Conservation (phyloP, 2,329 filamentous ascomycete genomes). For the Colletotrichum tofieldiae region DNA sequence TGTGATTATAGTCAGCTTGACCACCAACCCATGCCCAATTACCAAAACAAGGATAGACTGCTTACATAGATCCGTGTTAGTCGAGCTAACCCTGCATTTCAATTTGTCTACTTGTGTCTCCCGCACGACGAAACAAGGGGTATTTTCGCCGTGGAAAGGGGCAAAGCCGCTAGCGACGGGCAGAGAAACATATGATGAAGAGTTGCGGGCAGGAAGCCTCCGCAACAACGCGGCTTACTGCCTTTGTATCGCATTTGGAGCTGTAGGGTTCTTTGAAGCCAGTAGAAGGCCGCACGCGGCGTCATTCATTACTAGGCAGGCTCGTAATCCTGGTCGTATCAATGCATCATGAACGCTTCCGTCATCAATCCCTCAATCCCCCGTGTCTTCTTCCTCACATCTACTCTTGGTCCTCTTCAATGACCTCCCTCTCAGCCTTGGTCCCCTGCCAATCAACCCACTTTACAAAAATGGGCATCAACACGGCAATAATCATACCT, state of each 20-base stretch:
- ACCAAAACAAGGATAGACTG: too few species aligned
- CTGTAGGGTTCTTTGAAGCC: background rate
- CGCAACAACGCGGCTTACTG: background rate
- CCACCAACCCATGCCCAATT: too few species aligned
- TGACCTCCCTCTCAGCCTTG: conserved; percentile 41
- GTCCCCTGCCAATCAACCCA: conserved; percentile 42
- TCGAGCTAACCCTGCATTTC: too few species aligned
- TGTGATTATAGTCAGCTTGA: too few species aligned
- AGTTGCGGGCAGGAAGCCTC: background rate
- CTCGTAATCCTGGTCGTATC: background rate
- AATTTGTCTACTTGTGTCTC: too few species aligned
- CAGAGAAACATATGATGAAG: too few species aligned
- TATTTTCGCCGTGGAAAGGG: too few species aligned
- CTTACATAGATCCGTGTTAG: too few species aligned
- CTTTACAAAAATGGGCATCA: conserved; percentile 45
- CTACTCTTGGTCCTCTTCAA: conserved; percentile 20
- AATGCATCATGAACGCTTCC: background rate
- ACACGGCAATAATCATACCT: conserved; percentile 46
- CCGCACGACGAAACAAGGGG: too few species aligned
- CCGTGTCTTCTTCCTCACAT: background rate
- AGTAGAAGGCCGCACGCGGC: background rate
- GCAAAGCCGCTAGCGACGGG: too few species aligned
- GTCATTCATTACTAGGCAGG: background rate
- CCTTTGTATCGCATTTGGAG: background rate
- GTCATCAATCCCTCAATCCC: background rate